Evolutionary conservation across 805 yeast species (phyloP).

Genomic region (Candida succiphila): DNA sequence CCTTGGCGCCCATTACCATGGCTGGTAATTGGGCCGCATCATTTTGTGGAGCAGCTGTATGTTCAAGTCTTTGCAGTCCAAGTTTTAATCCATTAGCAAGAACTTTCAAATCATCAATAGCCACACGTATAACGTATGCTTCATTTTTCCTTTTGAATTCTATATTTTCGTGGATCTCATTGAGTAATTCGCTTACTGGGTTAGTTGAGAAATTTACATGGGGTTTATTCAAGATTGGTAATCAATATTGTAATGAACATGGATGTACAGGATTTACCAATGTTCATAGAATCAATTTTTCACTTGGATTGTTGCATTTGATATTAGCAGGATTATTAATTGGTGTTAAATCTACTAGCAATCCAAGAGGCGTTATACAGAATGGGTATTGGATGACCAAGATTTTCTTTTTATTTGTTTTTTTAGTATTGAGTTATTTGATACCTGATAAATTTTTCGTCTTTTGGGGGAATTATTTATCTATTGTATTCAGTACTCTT

Average conservation of each 20-base stretch:
- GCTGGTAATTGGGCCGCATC: constrained; percentile 58
- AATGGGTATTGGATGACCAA: constrained; percentile 90
- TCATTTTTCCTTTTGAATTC: constrained; percentile 67
- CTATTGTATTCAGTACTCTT: constrained; percentile 73
- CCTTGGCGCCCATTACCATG: constrained; percentile 46
- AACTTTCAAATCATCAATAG: constrained; percentile 55
- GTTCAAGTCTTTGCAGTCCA: constrained; percentile 44
- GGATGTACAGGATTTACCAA: constrained; percentile 86
- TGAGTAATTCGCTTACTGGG: constrained; percentile 68
- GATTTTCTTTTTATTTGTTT: constrained; percentile 44
- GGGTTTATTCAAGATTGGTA: constrained; percentile 53
- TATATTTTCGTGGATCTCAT: constrained; percentile 83
- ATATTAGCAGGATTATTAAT: constrained; percentile 55
- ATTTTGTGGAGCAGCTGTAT: constrained; percentile 73
- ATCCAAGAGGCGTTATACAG: constrained; percentile 75
- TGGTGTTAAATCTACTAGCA: constrained; percentile 67
- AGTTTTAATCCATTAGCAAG: constrained; percentile 27
- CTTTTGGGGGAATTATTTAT: constrained; percentile 84
- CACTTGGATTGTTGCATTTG: constrained; percentile 74
- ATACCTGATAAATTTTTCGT: constrained; percentile 84
- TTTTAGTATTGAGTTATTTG: constrained; percentile 55
- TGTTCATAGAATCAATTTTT: constrained; percentile 86
- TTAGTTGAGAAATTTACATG: constrained; percentile 64
- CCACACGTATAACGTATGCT: constrained; percentile 86
- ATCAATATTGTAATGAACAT: constrained; percentile 61